These are phyloP conservation scores for Lentinula sp. DNA, from an alignment of 768 basidiomycete genomes.

Conservation along the genomic window DNA sequence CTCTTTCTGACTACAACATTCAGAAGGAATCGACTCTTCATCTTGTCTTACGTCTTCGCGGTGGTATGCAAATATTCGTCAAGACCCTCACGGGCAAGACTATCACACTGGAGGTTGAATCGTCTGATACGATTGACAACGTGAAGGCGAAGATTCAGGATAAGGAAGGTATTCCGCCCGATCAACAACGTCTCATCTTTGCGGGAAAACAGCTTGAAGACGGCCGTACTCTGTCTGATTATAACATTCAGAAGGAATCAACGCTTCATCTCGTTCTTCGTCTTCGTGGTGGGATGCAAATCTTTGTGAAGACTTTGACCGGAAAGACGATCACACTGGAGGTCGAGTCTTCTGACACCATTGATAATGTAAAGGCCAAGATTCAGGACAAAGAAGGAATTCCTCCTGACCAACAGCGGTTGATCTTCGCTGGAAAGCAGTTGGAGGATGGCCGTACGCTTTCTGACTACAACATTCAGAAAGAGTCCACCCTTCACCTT, in stretches of 20 bases:
- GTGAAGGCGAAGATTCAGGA: conserved; percentile 74
- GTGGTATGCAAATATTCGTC: conserved; percentile 39
- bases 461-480: conserved; percentile 65
- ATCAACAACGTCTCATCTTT: conserved; percentile 39
- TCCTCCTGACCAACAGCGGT: background rate
- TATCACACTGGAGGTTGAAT: conserved; percentile 70
- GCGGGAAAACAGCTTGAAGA: conserved; percentile 88
- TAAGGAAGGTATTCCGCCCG: conserved; percentile 54
- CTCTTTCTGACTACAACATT: conserved; percentile 66
- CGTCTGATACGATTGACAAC: conserved; percentile 69
- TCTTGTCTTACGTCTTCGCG: conserved; percentile 35
- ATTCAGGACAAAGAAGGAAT: background rate
- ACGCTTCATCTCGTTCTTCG: conserved; percentile 51
- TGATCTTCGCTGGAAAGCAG: conserved; percentile 82
- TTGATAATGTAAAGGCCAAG: background rate
- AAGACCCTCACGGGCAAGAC: conserved; percentile 68
- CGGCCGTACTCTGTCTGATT: conserved; percentile 72
- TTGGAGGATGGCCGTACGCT: conserved; percentile 83
- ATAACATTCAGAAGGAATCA: conserved; percentile 67
- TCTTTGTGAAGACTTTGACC: conserved; percentile 50
- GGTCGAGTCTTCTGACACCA: background rate
- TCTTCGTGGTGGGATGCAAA: conserved; percentile 53
- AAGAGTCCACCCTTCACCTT: conserved; percentile 37
- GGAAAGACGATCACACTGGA: conserved; percentile 46
- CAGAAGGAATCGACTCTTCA: conserved; percentile 70